Evolutionary conservation across 768 basidiomycete genomes (phyloP).

Genomic region (Terana coerulea): DNA sequence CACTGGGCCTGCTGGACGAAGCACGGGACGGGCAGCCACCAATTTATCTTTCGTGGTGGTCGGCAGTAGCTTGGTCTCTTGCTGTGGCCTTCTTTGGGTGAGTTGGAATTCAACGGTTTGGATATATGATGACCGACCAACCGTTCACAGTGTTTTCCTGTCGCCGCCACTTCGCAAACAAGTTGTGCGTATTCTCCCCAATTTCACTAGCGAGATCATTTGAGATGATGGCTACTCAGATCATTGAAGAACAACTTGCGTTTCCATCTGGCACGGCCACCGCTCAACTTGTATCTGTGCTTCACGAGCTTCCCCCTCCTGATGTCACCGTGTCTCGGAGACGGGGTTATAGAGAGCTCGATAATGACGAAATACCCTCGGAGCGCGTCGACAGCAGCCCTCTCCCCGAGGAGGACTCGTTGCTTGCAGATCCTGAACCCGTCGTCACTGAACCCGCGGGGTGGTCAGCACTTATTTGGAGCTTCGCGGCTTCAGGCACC

Average conservation of each 20-base stretch:
- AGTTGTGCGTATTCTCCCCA: constrained; percentile 55
- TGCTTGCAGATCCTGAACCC: background rate
- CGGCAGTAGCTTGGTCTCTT: constrained; percentile 81
- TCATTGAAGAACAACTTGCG: constrained; percentile 89
- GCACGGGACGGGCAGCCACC: constrained; percentile 74
- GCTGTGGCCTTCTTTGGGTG: constrained; percentile 94
- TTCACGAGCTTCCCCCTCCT: constrained; percentile 74
- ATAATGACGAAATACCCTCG: constrained; percentile 30
- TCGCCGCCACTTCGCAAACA: constrained; percentile 93
- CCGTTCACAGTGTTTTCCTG: constrained; percentile 72
- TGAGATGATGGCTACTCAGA: constrained; percentile 44
- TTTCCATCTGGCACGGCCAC: constrained; percentile 97
- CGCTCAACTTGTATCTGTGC: constrained; percentile 88
- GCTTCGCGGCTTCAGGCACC: constrained; percentile 69
- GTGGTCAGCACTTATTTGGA: constrained; percentile 74
- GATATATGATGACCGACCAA: too few species aligned
- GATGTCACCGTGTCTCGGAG: constrained; percentile 53
- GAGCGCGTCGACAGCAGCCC: constrained; percentile 13
- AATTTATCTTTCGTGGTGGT: constrained; percentile 68
- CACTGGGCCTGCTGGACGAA: constrained; percentile 72
- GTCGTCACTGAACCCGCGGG: constrained; percentile 43
- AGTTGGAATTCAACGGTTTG: background rate
- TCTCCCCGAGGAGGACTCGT: background rate
- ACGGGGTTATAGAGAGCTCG: constrained; percentile 48
- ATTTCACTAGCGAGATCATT: too few species aligned